Conservation (phyloP, 1,284 basidiomycete genomes). For the Rhizopogon parksii region DNA sequence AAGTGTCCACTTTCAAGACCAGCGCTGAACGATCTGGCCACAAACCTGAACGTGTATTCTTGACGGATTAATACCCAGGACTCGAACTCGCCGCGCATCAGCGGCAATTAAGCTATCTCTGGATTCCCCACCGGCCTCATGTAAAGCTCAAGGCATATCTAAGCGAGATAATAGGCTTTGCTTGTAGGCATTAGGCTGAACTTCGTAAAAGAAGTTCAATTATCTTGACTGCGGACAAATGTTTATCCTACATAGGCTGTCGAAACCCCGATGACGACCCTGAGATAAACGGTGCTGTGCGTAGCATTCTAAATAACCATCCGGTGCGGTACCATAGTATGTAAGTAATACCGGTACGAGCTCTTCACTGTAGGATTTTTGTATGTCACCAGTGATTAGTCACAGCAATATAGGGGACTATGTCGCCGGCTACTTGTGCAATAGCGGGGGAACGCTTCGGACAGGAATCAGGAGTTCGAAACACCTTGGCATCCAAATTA, state of each 20-base stretch:
- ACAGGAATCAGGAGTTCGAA: not conserved
- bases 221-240: conserved; percentile 4
- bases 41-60: not conserved
- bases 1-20: not conserved
- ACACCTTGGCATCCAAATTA: too few species aligned
- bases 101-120: conserved; percentile 19
- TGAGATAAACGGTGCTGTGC: conserved; percentile 11
- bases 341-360: conserved; percentile 5
- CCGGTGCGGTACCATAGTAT: conserved; percentile 6
- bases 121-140: conserved; percentile 17
- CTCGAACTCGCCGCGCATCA: conserved; percentile 8
- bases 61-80: not conserved
- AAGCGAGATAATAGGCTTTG: conserved; percentile 19
- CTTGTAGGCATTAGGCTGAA: conserved; percentile 5
- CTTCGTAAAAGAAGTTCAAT: not conserved
- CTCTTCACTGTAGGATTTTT: not conserved
- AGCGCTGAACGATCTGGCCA: not conserved
- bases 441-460: not conserved
- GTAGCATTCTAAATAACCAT: not conserved
- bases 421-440: not conserved
- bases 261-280: conserved; percentile 2
- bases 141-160: conserved; percentile 22
- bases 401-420: not conserved
- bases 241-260: conserved; percentile 5
- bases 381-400: not conserved